Evolutionary conservation across 2,329 filamentous ascomycete species (phyloP).

Genomic region (Dactylellina haptotyla): DNA sequence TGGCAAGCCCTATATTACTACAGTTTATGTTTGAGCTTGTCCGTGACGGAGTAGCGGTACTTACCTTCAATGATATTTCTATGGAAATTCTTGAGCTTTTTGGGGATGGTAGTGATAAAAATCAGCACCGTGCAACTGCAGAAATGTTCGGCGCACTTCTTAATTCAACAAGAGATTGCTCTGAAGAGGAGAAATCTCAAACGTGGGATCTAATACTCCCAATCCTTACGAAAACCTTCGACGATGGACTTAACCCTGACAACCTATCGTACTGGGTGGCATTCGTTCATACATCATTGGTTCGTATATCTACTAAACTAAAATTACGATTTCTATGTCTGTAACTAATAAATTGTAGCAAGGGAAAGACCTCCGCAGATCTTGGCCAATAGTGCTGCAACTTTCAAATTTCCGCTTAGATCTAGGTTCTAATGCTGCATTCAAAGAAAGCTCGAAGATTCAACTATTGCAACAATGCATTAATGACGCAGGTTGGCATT

Average conservation of each 20-base stretch:
- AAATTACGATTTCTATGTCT: not conserved
- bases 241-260: conserved; percentile 92
- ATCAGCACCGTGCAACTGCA: conserved; percentile 93
- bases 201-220: conserved; percentile 93
- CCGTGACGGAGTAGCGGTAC: conserved; percentile 78
- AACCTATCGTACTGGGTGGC: conserved; percentile 95
- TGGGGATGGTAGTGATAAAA: conserved; percentile 93
- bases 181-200: conserved; percentile 75
- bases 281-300: conserved; percentile 80
- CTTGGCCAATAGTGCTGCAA: conserved; percentile 84
- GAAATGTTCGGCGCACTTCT: conserved; percentile 91
- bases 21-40: conserved; percentile 92
- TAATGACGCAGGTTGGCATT: conserved; percentile 92
- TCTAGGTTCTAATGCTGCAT: conserved; percentile 93
- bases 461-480: conserved; percentile 88
- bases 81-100: conserved; percentile 80
- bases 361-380: conserved; percentile 86
- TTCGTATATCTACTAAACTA: conserved; percentile 25
- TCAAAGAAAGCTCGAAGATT: conserved; percentile 98
- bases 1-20: conserved; percentile 85
- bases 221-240: conserved; percentile 83
- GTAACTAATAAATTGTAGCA: conserved; percentile 66
- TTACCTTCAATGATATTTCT: conserved; percentile 87
- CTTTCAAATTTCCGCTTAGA: conserved; percentile 88
- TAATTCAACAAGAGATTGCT: conserved; percentile 76